Percentiles rank a stretch among this genome's conserved stretches.
Conservation (phyloP, 768 basidiomycete genomes). For the Amyloporia xantha region DNA sequence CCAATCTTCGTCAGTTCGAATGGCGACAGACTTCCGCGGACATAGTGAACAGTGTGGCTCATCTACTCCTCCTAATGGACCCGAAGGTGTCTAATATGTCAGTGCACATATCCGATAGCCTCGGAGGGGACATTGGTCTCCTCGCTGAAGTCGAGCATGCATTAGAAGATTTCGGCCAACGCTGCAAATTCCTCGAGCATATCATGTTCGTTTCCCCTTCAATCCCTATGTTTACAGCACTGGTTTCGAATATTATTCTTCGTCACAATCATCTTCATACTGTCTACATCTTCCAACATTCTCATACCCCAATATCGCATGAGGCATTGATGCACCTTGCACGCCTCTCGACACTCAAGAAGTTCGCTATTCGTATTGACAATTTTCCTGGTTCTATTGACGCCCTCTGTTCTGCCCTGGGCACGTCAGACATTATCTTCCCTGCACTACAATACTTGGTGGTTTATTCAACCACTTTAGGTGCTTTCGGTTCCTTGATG, state of each 20-base stretch:
- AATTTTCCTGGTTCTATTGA: not conserved
- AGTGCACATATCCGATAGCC: not conserved
- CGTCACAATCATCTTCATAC: slow-evolving; percentile 4
- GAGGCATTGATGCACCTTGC: slow-evolving; percentile 2
- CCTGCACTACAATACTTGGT: slow-evolving; percentile 1
- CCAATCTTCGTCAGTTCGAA: slow-evolving; percentile 8
- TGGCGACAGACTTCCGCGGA: not conserved
- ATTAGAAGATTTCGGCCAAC: not conserved
- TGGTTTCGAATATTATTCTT: not conserved
- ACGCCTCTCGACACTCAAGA: slow-evolving; percentile 1
- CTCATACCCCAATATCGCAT: not conserved
- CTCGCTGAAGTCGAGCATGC: not conserved
- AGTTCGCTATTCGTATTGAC: slow-evolving; percentile 1
- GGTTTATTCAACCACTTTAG: slow-evolving; percentile 1
- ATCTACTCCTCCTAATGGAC: slow-evolving; percentile 5
- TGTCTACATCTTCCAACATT: not conserved
- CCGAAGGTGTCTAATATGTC: slow-evolving; percentile 5
- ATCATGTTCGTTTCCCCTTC: not conserved
- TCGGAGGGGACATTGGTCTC: not conserved
- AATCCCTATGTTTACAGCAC: not conserved
- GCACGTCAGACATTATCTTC: slow-evolving; percentile 1
- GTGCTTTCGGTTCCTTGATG: slow-evolving; percentile 1
- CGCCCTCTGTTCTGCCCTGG: not conserved
- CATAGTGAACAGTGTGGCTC: slow-evolving; percentile 1
- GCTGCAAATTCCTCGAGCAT: slow-evolving; percentile 1